Conservation (phyloP, 257 asterid genomes). For the Capsicum chinense region DNA sequence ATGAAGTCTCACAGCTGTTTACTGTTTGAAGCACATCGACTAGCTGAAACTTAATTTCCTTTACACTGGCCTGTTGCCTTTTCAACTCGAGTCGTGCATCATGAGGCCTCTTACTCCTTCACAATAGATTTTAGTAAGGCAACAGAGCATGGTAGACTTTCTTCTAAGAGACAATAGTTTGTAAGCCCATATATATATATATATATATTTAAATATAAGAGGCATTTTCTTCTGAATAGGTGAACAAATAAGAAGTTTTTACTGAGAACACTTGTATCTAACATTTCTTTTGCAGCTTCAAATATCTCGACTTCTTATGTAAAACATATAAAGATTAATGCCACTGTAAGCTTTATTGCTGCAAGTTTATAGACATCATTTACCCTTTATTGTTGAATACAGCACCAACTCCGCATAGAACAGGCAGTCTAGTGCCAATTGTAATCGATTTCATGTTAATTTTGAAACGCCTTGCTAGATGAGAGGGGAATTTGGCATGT, state of each 20-base stretch:
- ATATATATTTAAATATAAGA: constrained; percentile 15
- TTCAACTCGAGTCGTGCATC: background rate
- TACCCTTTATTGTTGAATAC: background rate
- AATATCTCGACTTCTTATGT: background rate
- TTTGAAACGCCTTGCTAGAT: background rate
- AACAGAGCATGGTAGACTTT: background rate
- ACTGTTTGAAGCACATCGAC: constrained; percentile 63
- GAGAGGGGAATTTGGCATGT: too few relatives aligned
- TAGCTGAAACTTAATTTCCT: constrained; percentile 3
- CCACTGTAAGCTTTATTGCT: background rate
- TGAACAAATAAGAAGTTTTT: background rate
- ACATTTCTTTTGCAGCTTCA: constrained; percentile 1
- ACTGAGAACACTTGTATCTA: background rate
- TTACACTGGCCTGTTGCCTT: background rate
- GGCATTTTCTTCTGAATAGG: background rate
- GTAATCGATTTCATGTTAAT: background rate
- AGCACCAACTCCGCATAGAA: background rate
- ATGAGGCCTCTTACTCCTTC: background rate
- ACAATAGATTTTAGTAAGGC: background rate
- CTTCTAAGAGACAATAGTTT: constrained; percentile 12
- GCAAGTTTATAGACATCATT: background rate
- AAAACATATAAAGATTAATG: background rate
- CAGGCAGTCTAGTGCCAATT: background rate
- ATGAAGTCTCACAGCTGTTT: constrained; percentile 85
- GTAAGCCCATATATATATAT: constrained; percentile 4